Evolutionary conservation across 305 asterid genomes (phyloP).

Genomic region (Stenogyne calaminthoides): DNA sequence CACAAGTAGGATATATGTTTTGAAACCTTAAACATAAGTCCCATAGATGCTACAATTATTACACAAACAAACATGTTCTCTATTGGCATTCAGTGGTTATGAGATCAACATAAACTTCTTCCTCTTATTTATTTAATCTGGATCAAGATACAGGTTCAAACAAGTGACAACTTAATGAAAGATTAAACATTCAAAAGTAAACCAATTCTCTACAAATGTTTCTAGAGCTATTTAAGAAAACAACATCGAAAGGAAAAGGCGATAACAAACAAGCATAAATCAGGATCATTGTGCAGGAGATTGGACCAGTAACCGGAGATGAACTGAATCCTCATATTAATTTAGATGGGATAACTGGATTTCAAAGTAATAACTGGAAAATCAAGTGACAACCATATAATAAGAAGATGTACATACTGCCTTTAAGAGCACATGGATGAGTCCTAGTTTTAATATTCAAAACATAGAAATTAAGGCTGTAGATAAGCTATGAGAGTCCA

Average conservation of each 20-base stretch:
- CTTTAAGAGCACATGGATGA: not conserved
- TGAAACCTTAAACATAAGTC: not conserved
- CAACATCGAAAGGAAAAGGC: not conserved
- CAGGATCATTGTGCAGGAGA: not conserved
- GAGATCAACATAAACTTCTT: not conserved
- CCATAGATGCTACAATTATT: not conserved
- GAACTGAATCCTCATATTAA: not conserved
- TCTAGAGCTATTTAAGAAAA: not conserved
- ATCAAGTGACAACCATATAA: not conserved
- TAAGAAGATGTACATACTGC: not conserved
- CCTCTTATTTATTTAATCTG: not conserved
- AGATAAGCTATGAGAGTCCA: not conserved
- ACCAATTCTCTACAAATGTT: not conserved
- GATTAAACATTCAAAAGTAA: not conserved
- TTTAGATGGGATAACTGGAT: not conserved
- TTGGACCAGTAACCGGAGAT: not conserved
- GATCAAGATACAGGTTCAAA: not conserved
- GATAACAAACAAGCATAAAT: not conserved
- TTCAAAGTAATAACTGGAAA: not conserved
- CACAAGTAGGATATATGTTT: slow-evolving; percentile 2
- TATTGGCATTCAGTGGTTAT: not conserved
- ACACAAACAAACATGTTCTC: not conserved
- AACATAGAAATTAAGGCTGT: not conserved
- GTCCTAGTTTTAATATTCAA: not conserved
- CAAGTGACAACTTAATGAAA: not conserved